A percentile compares a stretch with the other conserved stretches of the same genome.
Conservation (phyloP, 1,139 yeast species). For the Geotrichum reessii region DNA sequence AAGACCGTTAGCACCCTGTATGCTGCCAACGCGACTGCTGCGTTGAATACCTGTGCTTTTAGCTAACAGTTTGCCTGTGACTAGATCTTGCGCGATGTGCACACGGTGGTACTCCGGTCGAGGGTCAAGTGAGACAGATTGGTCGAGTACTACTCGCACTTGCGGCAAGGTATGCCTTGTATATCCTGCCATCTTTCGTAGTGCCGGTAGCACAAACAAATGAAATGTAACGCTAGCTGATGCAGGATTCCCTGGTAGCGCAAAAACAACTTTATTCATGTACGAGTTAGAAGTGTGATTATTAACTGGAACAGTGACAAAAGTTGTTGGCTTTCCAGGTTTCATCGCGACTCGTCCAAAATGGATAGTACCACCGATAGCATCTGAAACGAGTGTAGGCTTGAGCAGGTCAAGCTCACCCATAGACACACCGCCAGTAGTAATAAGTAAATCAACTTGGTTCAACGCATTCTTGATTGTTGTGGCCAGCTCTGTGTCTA, state of each 20-base stretch:
- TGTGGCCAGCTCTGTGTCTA: slow-evolving; percentile 27
- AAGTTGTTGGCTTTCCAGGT: slow-evolving; percentile 52
- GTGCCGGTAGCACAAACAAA: slow-evolving; percentile 45
- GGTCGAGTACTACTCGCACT: slow-evolving; percentile 33
- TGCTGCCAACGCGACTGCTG: slow-evolving; percentile 45
- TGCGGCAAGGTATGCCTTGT: slow-evolving; percentile 24
- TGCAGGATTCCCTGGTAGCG: slow-evolving; percentile 51
- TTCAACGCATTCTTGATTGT: slow-evolving; percentile 30
- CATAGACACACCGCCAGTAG: slow-evolving; percentile 54
- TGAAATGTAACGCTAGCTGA: slow-evolving; percentile 45
- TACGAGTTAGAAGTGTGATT: slow-evolving; percentile 12
- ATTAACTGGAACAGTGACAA: slow-evolving; percentile 39
- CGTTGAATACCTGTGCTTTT: slow-evolving; percentile 45
- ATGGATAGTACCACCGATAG: slow-evolving; percentile 41
- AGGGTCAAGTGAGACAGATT: slow-evolving; percentile 39
- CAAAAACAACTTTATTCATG: slow-evolving; percentile 35
- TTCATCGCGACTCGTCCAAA: slow-evolving; percentile 52
- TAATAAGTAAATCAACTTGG: slow-evolving; percentile 40
- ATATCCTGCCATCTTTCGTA: slow-evolving; percentile 37
- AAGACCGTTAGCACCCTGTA: slow-evolving; percentile 43
- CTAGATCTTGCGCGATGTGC: slow-evolving; percentile 27
- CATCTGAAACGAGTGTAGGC: slow-evolving; percentile 40
- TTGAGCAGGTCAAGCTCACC: slow-evolving; percentile 48
- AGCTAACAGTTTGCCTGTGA: slow-evolving; percentile 31
- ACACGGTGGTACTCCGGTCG: slow-evolving; percentile 50